Evolutionary conservation across 2,329 filamentous ascomycete genomes (phyloP).

Genomic region (Diaporthe citrichinensis): DNA sequence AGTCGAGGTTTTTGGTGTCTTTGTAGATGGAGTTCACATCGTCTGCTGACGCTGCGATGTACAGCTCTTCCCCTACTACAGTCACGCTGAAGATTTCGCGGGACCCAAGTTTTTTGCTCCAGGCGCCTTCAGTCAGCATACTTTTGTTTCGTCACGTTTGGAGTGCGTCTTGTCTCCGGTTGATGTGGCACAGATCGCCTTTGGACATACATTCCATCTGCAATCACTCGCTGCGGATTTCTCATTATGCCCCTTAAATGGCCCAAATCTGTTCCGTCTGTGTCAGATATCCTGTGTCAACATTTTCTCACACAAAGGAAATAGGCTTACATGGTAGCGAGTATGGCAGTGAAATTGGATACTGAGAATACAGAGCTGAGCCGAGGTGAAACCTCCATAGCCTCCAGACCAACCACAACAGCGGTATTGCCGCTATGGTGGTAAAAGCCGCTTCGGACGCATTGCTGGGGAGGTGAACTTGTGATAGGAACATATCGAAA

Average conservation of each 20-base stretch:
- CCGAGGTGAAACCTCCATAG: neutral
- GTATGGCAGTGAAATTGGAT: neutral
- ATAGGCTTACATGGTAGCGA: neutral
- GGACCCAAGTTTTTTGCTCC: neutral
- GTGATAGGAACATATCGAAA: neutral
- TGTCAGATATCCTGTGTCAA: neutral
- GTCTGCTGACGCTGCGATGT: neutral
- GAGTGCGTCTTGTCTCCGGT: neutral
- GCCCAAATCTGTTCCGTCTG: neutral
- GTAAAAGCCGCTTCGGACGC: neutral
- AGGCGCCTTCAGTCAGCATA: neutral
- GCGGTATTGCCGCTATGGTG: neutral
- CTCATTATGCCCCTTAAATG: neutral
- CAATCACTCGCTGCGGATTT: neutral
- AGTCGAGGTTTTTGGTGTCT: conserved; percentile 11
- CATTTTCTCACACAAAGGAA: neutral
- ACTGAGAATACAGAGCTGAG: neutral
- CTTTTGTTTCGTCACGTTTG: neutral
- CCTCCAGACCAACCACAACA: neutral
- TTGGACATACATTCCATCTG: conserved; percentile 1
- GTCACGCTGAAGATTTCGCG: neutral
- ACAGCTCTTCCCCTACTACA: neutral
- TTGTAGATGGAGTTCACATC: conserved; percentile 5
- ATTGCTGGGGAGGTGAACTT: neutral
- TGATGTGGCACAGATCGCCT: neutral